Conservation (phyloP, 2,329 filamentous ascomycete species). For the Rachicladosporium sp. region DNA sequence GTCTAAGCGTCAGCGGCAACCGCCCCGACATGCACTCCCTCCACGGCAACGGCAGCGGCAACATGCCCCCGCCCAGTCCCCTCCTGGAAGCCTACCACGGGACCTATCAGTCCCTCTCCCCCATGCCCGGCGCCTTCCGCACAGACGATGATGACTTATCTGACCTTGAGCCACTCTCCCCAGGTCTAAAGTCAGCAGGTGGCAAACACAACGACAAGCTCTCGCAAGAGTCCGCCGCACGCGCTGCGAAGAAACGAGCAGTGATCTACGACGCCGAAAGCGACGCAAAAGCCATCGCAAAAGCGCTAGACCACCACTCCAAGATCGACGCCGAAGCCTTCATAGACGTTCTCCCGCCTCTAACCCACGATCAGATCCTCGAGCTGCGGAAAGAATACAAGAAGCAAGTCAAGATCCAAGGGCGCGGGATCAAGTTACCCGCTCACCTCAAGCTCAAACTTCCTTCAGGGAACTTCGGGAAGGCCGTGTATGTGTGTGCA, state of each 20-base stretch:
- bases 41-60: slow-evolving; percentile 22
- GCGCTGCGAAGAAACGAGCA: slow-evolving; percentile 34
- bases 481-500: slow-evolving; percentile 80
- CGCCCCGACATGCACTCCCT: slow-evolving; percentile 28
- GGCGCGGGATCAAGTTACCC: slow-evolving; percentile 70
- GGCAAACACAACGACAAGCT: slow-evolving; percentile 9
- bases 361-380: slow-evolving; percentile 80
- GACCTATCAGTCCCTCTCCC: slow-evolving; percentile 87
- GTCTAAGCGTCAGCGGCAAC: slow-evolving; percentile 36
- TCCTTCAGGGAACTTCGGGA: slow-evolving; percentile 53
- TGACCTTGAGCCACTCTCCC: slow-evolving; percentile 33
- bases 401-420: slow-evolving; percentile 68
- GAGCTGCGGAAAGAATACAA: slow-evolving; percentile 85
- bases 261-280: slow-evolving; percentile 73
- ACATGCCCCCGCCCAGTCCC: slow-evolving; percentile 61
- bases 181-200: slow-evolving; percentile 7
- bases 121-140: slow-evolving; percentile 75
- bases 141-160: slow-evolving; percentile 42
- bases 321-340: slow-evolving; percentile 57
- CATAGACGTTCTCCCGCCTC: slow-evolving; percentile 69
- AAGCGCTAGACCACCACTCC: slow-evolving; percentile 55
- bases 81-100: slow-evolving; percentile 85
- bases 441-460: slow-evolving; percentile 80
- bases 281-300: slow-evolving; percentile 64
- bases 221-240: slow-evolving; percentile 3